Evolutionary conservation across 805 yeast genomes (phyloP).

Genomic region (Lipomyces mesembrius): DNA sequence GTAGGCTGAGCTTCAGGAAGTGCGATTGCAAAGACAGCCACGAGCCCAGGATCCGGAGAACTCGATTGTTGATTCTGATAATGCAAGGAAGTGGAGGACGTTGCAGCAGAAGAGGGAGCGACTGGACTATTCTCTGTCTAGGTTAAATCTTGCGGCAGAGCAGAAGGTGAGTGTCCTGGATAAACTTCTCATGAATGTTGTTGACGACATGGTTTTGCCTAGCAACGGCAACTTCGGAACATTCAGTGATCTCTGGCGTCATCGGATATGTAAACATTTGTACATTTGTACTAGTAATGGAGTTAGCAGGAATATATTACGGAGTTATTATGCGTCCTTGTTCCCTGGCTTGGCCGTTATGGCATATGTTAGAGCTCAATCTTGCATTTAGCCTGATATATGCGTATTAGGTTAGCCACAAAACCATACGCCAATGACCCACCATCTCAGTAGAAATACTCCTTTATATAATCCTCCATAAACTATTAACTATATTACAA

Average conservation of each 20-base stretch:
- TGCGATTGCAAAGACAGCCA: conserved; percentile 36
- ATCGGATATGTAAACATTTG: neutral
- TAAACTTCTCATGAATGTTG: neutral
- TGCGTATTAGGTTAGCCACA: neutral
- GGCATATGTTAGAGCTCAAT: too few species aligned
- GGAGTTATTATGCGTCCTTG: neutral
- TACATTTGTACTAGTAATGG: neutral
- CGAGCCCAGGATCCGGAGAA: conserved; percentile 13
- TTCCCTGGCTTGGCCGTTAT: neutral
- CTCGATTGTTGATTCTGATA: conserved; percentile 13
- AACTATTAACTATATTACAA: neutral
- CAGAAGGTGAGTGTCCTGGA: conserved; percentile 25
- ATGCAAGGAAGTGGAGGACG: conserved; percentile 29
- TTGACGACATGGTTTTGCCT: neutral
- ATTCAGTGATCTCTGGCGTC: neutral
- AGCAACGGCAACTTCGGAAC: conserved; percentile 10
- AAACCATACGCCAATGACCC: neutral
- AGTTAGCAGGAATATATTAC: neutral
- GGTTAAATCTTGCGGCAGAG: conserved; percentile 34
- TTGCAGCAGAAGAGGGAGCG: conserved; percentile 38
- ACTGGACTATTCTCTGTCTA: conserved; percentile 37
- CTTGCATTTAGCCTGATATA: neutral
- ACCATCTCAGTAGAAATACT: too few species aligned
- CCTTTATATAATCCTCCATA: neutral
- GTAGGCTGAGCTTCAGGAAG: conserved; percentile 42